Base-by-base conservation (phyloP, 345 rosid genomes). In the Excoecaria agallocha region DNA sequence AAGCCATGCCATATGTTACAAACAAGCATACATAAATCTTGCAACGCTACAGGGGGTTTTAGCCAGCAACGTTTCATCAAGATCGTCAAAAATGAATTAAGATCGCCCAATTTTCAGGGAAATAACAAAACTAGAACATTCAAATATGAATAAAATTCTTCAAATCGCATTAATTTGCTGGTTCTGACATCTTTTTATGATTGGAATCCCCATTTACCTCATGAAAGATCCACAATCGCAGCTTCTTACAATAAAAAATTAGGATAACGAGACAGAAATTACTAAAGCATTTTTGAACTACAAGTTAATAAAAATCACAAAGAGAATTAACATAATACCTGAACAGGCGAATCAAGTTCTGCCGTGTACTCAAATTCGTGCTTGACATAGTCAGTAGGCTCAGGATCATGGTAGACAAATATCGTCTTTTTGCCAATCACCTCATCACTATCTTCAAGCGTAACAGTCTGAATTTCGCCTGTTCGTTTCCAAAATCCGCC, bases 401-500 rank as follows among this genome's bases (percentile, higher is more conserved):
- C 57, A 0, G 76, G 63, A 35, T 80, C 60, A 39, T 83, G 52
- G 78, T 84, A 90, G 70, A 82, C 80, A 69, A 90, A 55, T 45
- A 82, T 80, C 75, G 45, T 85, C 78, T 70, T 90, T 39, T 30
- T 72, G n/a, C 94, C 91, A 16, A 88, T 83, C 67, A 4, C 20
- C 11, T 67, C 62, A 22, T 48, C 43, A 16, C 72, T 48, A n/a
- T 25, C 38, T 16, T 57, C 25, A 58, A 48, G 3, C 4, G 12
- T 78, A 72, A 88, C 49, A 0, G 0, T 0, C 25, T 76, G 74
- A 24, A 66, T 49, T 17, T 38, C n/a, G 3, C 92, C 82, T 0
- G 94, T 88, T 7, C 54, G 73, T 73, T 88, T 87, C 92, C 92
- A 90, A 60, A 5, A 80, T 10, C 94, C 92, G 12, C 69, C 71